A percentile compares a stretch with the other conserved stretches of the same genome.
phyloP scores from a whole-genome alignment of 352 stramenopile species.

The Pythium phragmitis region DNA sequence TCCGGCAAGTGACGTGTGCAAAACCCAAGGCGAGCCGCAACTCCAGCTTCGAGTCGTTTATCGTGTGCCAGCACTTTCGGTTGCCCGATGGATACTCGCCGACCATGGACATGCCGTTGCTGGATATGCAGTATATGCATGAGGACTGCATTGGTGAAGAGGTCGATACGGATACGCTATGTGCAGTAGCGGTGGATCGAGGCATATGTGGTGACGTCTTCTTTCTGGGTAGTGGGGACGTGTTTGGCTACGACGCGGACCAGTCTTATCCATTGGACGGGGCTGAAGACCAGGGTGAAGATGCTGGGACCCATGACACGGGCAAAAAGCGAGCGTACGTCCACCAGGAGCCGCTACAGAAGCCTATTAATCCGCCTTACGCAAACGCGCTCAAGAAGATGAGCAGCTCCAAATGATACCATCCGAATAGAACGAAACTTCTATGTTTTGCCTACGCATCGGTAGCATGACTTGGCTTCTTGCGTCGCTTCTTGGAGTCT shows the following conservation, averaged over 20 bases:
- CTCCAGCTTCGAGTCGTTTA: conserved; percentile 83
- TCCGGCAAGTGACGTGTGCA: conserved; percentile 67
- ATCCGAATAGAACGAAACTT: not conserved
- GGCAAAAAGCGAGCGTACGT: conserved; percentile 37
- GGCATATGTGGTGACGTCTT: conserved; percentile 59
- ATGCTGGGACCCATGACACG: not conserved
- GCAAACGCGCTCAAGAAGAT: conserved; percentile 67
- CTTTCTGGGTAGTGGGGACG: conserved; percentile 73
- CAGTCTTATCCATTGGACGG: conserved; percentile 81
- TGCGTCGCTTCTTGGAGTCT: conserved; percentile 79
- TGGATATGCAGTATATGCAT: conserved; percentile 68
- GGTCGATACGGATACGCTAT: not conserved
- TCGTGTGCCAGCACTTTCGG: conserved; percentile 69
- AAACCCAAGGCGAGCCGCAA: conserved; percentile 87
- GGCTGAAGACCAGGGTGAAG: conserved; percentile 13
- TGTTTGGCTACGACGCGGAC: conserved; percentile 80
- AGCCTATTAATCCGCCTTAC: conserved; percentile 88
- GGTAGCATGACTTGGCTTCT: conserved; percentile 32
- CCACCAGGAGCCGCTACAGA: conserved; percentile 77
- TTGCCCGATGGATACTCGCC: conserved; percentile 49
- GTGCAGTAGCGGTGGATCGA: conserved; percentile 36
- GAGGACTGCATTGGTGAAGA: conserved; percentile 35
- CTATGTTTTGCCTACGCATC: conserved; percentile 1
- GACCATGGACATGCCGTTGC: conserved; percentile 67
- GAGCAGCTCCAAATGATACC: conserved; percentile 14